Evolutionary conservation across 2,329 filamentous ascomycete genomes (phyloP).

Genomic region (Magnaporthales sp.): DNA sequence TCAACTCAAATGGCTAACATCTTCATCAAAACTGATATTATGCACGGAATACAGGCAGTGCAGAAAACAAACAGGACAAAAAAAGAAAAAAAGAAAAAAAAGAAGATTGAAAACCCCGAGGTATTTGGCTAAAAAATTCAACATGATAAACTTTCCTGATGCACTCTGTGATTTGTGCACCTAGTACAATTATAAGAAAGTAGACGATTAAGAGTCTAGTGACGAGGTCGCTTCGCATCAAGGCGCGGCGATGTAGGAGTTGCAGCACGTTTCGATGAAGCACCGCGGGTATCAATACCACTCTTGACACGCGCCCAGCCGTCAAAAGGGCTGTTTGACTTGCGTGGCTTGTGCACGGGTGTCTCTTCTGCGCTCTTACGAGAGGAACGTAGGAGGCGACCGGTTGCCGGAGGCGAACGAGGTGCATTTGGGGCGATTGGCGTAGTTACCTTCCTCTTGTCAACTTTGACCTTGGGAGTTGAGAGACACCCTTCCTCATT

Average conservation of each 20-base stretch:
- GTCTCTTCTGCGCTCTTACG: conserved; percentile 38
- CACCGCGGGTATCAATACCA: conserved; percentile 17
- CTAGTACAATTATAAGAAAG: neutral
- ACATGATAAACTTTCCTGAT: neutral
- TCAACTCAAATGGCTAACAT: neutral
- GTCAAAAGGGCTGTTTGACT: conserved; percentile 50
- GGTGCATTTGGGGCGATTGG: conserved; percentile 48
- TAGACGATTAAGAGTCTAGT: neutral
- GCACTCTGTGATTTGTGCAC: neutral
- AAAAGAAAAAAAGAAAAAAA: neutral
- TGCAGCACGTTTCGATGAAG: conserved; percentile 1
- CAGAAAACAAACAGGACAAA: neutral
- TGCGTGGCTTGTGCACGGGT: conserved; percentile 24
- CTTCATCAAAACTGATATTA: neutral
- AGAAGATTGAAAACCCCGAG: neutral
- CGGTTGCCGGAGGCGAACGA: conserved; percentile 53
- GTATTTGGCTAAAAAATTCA: neutral
- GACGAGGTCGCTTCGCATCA: neutral
- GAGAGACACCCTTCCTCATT: conserved; percentile 22
- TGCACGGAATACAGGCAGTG: neutral
- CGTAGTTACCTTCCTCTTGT: conserved; percentile 31
- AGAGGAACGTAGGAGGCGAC: conserved; percentile 47
- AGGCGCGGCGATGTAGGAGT: neutral
- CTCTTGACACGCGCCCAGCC: conserved; percentile 60
- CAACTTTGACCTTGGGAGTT: conserved; percentile 20